phyloP scores from a whole-genome alignment of 2,329 filamentous ascomycete species.

The Trichoderma citrinoviride region DNA sequence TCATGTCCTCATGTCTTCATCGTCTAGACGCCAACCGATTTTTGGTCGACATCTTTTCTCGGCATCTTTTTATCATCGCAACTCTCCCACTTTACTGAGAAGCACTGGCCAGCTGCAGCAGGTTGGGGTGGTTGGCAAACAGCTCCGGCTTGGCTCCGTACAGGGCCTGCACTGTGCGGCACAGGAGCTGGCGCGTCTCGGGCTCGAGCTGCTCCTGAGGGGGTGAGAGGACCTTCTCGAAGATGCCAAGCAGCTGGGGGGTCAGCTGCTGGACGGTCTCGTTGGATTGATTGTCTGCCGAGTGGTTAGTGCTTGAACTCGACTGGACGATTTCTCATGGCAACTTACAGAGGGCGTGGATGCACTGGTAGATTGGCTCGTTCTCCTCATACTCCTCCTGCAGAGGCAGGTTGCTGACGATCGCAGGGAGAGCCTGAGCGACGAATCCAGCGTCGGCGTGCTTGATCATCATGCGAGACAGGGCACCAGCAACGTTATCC shows the following conservation, averaged over 20 bases:
- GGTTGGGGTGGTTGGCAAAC: slow-evolving; percentile 33
- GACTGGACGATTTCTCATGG: neutral
- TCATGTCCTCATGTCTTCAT: slow-evolving; percentile 24
- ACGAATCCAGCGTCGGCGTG: slow-evolving; percentile 82
- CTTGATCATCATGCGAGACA: slow-evolving; percentile 87
- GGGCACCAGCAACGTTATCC: slow-evolving; percentile 90
- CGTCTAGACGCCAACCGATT: slow-evolving; percentile 4
- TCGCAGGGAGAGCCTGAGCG: slow-evolving; percentile 73
- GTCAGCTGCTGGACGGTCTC: slow-evolving; percentile 68
- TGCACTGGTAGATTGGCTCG: slow-evolving; percentile 85
- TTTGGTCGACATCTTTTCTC: neutral
- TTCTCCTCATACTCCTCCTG: slow-evolving; percentile 97
- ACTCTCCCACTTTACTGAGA: slow-evolving; percentile 17
- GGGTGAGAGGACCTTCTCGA: slow-evolving; percentile 68
- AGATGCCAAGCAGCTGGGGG: slow-evolving; percentile 64
- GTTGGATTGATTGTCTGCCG: slow-evolving; percentile 63
- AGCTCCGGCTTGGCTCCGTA: slow-evolving; percentile 38
- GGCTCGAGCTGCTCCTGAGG: slow-evolving; percentile 74
- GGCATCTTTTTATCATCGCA: neutral
- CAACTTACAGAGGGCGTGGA: slow-evolving; percentile 76
- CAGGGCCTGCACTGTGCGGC: slow-evolving; percentile 57
- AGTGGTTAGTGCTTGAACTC: slow-evolving; percentile 25
- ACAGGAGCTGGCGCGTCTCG: slow-evolving; percentile 65
- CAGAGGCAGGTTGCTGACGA: slow-evolving; percentile 77
- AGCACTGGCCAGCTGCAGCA: slow-evolving; percentile 34